A percentile compares a stretch with the other conserved stretches of the same genome.
phyloP scores from a whole-genome alignment of 768 basidiomycete species.

The Russula sp. region DNA sequence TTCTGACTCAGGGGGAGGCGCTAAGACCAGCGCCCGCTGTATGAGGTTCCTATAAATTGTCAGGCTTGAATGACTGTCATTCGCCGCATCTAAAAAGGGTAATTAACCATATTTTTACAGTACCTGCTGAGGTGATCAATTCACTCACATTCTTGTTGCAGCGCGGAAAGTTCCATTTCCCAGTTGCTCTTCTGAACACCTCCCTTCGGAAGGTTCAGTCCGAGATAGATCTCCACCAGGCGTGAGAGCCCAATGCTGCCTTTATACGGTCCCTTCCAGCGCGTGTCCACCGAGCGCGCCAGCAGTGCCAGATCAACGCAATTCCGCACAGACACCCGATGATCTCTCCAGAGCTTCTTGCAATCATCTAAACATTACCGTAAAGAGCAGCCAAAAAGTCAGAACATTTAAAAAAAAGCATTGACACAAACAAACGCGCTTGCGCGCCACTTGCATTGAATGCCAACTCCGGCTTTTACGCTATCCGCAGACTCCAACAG shows the following conservation, averaged over 20 bases:
- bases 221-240: constrained; percentile 56
- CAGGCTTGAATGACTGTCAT: constrained; percentile 65
- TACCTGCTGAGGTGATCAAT: neutral
- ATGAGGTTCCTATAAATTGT: constrained; percentile 44
- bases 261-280: constrained; percentile 70
- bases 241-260: constrained; percentile 55
- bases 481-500: constrained; percentile 50
- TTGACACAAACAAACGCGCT: neutral
- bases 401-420: neutral
- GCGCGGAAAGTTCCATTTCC: constrained; percentile 43
- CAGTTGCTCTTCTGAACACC: constrained; percentile 63
- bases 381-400: neutral
- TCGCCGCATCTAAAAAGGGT: constrained; percentile 51
- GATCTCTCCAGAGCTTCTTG: constrained; percentile 52
- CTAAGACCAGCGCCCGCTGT: constrained; percentile 37
- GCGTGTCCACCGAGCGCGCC: constrained; percentile 59
- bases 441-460: constrained; percentile 44
- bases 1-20: constrained; percentile 31
- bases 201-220: constrained; percentile 50
- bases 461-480: constrained; percentile 67
- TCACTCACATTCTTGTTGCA: constrained; percentile 57
- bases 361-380: constrained; percentile 48
- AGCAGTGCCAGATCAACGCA: constrained; percentile 67
- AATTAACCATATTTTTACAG: too few species aligned
- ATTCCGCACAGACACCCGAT: constrained; percentile 38